Evolutionary conservation across 2,329 filamentous ascomycete species (phyloP).

Genomic region (Alternaria brassicae): DNA sequence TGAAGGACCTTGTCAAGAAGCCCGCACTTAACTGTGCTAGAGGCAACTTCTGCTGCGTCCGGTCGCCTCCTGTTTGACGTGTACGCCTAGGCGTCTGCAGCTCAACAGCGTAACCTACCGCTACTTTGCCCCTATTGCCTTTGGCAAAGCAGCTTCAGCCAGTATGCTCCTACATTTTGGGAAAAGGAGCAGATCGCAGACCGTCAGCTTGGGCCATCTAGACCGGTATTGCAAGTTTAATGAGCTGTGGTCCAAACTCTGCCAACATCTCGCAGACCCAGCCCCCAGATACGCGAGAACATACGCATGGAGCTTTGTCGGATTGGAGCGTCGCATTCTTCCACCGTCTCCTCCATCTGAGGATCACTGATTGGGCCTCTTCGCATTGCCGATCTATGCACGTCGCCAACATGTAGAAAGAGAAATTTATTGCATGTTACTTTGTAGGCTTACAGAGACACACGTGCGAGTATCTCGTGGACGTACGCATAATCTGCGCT

Average conservation of each 20-base stretch:
- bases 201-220: slow-evolving; percentile 21
- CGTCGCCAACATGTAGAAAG: slow-evolving; percentile 62
- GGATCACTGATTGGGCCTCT: background rate
- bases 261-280: slow-evolving; percentile 13
- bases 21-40: too few species aligned
- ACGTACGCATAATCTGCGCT: slow-evolving; percentile 45
- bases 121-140: too few species aligned
- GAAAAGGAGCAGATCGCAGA: slow-evolving; percentile 1
- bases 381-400: slow-evolving; percentile 37
- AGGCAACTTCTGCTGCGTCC: too few species aligned
- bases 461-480: slow-evolving; percentile 54
- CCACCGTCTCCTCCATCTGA: background rate
- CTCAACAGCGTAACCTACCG: too few species aligned
- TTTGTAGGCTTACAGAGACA: slow-evolving; percentile 55
- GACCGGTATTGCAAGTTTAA: slow-evolving; percentile 18
- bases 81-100: too few species aligned
- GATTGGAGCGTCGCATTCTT: background rate
- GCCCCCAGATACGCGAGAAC: slow-evolving; percentile 2
- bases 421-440: slow-evolving; percentile 54
- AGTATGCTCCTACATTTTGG: too few species aligned
- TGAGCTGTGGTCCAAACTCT: slow-evolving; percentile 22
- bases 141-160: too few species aligned
- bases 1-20: too few species aligned
- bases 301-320: background rate
- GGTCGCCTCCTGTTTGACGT: too few species aligned